Evolutionary conservation across 805 yeast genomes (phyloP).

Genomic region (Trichomonascus vanleenenianus): DNA sequence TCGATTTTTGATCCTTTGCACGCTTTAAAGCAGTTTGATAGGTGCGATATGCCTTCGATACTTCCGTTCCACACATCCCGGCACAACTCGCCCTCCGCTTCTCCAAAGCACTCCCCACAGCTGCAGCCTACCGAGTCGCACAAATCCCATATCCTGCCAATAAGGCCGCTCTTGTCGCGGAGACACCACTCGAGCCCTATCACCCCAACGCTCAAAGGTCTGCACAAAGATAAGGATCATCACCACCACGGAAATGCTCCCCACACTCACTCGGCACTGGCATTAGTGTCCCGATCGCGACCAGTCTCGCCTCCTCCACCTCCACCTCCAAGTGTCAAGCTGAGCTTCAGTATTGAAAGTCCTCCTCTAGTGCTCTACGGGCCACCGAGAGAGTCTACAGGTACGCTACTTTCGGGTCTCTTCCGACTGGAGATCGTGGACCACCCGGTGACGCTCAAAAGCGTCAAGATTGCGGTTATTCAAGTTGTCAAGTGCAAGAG

Average conservation of each 20-base stretch:
- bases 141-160: not conserved
- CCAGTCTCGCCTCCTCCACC: conserved; percentile 5
- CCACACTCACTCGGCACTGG: not conserved
- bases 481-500: conserved; percentile 46
- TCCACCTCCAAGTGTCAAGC: conserved; percentile 8
- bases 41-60: not conserved
- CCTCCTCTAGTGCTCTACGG: conserved; percentile 92
- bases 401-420: conserved; percentile 79
- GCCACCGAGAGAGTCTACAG: conserved; percentile 65
- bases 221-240: not conserved
- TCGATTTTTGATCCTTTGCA: not conserved
- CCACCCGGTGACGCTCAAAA: not conserved
- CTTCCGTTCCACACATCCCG: not conserved
- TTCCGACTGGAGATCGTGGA: conserved; percentile 49
- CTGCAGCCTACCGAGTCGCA: not conserved
- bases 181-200: conserved; percentile 2
- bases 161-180: conserved; percentile 1
- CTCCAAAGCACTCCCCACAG: not conserved
- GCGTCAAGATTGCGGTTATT: not conserved
- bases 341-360: conserved; percentile 62
- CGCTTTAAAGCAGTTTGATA: not conserved
- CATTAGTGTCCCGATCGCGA: not conserved
- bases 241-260: not conserved
- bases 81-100: not conserved
- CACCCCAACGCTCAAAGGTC: not conserved